These are phyloP conservation scores for Aphanomyces invadans DNA, from an alignment of 352 stramenopile species.

Conservation along the genomic window DNA sequence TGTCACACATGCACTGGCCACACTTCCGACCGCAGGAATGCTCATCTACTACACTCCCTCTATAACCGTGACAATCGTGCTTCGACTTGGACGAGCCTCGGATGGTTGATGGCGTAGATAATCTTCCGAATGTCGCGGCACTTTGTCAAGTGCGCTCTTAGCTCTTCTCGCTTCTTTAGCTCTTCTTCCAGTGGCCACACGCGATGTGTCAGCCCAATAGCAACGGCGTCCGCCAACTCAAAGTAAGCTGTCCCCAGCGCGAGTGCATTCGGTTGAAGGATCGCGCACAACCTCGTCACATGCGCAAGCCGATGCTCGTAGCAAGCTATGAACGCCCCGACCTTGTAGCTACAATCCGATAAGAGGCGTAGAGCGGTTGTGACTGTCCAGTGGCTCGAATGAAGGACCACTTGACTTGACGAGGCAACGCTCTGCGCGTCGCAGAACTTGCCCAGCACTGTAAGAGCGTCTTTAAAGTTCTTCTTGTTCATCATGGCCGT, in stretches of 20 bases:
- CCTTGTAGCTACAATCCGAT: constrained; percentile 36
- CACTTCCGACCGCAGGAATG: background rate
- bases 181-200: constrained; percentile 1
- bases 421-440: background rate
- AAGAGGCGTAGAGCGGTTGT: constrained; percentile 32
- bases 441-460: background rate
- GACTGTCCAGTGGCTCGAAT: constrained; percentile 30
- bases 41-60: background rate
- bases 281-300: constrained; percentile 29
- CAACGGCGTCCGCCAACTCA: constrained; percentile 32
- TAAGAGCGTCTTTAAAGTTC: background rate
- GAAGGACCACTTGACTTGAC: constrained; percentile 29
- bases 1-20: background rate
- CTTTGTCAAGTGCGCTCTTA: background rate
- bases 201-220: constrained; percentile 9
- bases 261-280: constrained; percentile 30
- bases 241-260: constrained; percentile 37
- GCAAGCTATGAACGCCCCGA: constrained; percentile 30
- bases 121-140: constrained; percentile 14
- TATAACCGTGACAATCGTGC: background rate
- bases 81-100: background rate
- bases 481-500: background rate
- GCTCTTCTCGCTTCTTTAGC: background rate
- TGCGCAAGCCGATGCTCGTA: constrained; percentile 31
- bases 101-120: background rate